Base-by-base conservation (phyloP, 208 protist genomes). In the Trypanosoma scelopori region DNA sequence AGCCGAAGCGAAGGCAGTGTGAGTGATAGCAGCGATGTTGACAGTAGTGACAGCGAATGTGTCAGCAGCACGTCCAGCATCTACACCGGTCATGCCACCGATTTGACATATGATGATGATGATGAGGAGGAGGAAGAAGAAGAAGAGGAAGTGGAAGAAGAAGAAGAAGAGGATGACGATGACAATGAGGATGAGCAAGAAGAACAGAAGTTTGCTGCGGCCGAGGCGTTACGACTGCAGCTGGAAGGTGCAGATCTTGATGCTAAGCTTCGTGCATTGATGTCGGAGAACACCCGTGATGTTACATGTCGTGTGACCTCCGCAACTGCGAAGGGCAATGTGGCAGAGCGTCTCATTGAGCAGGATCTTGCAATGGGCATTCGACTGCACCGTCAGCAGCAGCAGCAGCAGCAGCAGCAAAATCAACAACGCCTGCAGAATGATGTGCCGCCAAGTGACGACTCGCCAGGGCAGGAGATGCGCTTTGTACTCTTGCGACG, bases 221-320 rank as follows among this genome's bases (percentile, higher is more conserved):
- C 57, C 6, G 66, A 64, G 42, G 49, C 47, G 11, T 49, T 71
- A 27, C 66, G 66, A 20, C 7, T 55, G 46, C 30, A 32, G 22
- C 47, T 65, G 18, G 66, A 71, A 25, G 50, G 59, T 12, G 66
- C 55, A 18, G 41, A 71, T 15, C 57, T 71, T 30, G 66, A 71
- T 57, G 66, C 56, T 11, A 27, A 71, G 39, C 37, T 71, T 15
- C 37, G 49, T 28, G 57, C 56, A 2, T 49, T 71, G 16, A 58
- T 64, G 57, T 55, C 57, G 15, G 57, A 59, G n/a, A 71, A 48
- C 12, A 37, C 30, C 13, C 56, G 57, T 39, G 57, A 63, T 13
- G 20, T 35, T 13, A 35, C 28, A 5, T n/a, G n/a, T 18, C 42
- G n/a, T 48, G 46, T 46, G 1, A 35, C 22, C 27, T 5, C 27